phyloP scores from a whole-genome alignment of 1,284 basidiomycete species.

The Tilletia indica region DNA sequence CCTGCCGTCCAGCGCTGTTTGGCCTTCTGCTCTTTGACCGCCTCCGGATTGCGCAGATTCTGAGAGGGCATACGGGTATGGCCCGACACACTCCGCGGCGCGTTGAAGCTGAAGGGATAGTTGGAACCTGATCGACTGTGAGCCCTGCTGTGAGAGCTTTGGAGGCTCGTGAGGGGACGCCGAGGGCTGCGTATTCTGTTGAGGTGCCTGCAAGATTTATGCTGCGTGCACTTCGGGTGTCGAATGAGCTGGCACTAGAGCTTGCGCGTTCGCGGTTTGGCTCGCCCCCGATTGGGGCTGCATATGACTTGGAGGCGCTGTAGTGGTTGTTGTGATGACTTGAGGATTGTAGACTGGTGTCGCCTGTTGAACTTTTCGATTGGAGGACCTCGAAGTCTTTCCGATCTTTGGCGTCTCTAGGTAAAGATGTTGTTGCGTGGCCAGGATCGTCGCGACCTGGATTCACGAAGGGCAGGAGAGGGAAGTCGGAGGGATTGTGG shows the following conservation, averaged over 20 bases:
- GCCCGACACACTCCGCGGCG: neutral
- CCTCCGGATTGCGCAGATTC: neutral
- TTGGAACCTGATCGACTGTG: neutral
- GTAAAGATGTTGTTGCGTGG: too few relatives aligned
- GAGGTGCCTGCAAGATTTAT: neutral
- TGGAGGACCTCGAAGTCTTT: neutral
- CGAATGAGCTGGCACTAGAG: constrained; percentile 13
- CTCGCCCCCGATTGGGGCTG: neutral
- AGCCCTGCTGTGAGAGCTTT: constrained; percentile 8
- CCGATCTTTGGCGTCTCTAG: neutral
- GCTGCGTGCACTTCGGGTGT: constrained; percentile 4
- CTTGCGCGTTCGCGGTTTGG: constrained; percentile 7
- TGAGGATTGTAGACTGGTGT: too few relatives aligned
- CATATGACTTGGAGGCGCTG: neutral
- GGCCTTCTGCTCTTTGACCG: constrained; percentile 10
- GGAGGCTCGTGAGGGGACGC: neutral
- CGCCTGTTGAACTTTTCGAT: too few relatives aligned
- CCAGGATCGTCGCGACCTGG: neutral
- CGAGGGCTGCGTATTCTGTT: neutral
- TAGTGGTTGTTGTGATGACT: too few relatives aligned
- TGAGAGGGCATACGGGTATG: constrained; percentile 3
- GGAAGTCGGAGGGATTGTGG: neutral
- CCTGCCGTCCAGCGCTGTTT: neutral
- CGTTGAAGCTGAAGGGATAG: constrained; percentile 9
- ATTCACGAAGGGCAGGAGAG: neutral